Conservation (phyloP, 768 basidiomycete genomes). For the Mycena alexandri region DNA sequence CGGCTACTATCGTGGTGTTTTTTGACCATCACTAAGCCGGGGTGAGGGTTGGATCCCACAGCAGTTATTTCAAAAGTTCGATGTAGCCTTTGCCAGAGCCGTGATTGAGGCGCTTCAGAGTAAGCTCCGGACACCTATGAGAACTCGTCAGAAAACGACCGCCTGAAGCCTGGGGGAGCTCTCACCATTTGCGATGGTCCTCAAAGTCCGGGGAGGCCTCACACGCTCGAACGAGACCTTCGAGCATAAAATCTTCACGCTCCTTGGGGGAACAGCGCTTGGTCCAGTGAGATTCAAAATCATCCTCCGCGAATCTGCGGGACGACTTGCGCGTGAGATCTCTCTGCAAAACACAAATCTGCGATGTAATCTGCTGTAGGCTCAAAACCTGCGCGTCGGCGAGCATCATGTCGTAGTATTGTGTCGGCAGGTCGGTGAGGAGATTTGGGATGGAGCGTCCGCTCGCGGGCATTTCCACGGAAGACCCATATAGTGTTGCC, state of each 20-base stretch:
- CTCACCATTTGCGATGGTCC: conserved; percentile 23
- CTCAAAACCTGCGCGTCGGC: conserved; percentile 14
- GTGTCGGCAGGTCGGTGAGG: not conserved
- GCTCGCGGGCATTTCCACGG: conserved; percentile 1
- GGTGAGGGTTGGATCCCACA: conserved; percentile 7
- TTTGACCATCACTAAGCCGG: conserved; percentile 18
- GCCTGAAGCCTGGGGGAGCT: too few relatives aligned
- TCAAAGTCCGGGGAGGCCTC: conserved; percentile 37
- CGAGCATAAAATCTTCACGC: conserved; percentile 37
- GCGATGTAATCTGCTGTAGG: conserved; percentile 14
- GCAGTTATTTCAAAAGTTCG: conserved; percentile 28
- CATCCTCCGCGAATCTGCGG: conserved; percentile 31
- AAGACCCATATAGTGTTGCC: conserved; percentile 12
- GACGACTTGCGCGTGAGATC: conserved; percentile 34
- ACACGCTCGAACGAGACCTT: conserved; percentile 37
- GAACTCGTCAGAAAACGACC: not conserved
- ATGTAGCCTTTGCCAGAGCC: conserved; percentile 33
- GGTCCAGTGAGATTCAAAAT: conserved; percentile 37
- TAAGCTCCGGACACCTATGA: conserved; percentile 35
- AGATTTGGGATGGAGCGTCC: not conserved
- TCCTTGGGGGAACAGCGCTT: conserved; percentile 26
- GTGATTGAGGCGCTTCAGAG: conserved; percentile 33
- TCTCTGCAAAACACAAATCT: conserved; percentile 34
- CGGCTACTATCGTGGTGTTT: conserved; percentile 14
- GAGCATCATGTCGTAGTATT: conserved; percentile 27